Base-by-base conservation (phyloP, 768 basidiomycete genomes). In the Pleurotus tuber-regium region DNA sequence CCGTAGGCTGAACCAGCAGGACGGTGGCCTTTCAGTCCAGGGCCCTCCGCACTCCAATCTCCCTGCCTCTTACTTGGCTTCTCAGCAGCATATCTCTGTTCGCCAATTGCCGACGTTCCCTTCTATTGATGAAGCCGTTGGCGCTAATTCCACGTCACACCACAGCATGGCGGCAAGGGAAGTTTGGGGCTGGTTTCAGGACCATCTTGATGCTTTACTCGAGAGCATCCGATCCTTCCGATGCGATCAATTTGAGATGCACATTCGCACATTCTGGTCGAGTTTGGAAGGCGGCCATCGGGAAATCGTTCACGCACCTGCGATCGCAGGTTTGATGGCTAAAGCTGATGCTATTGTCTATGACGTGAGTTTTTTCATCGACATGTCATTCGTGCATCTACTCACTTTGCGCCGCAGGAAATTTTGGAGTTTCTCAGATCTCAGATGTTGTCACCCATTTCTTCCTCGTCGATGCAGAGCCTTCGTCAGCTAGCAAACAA, bases 151-250 rank as follows among this genome's bases (percentile, higher is more conserved):
- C 9, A 80, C 84, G n/a, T 81, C 89, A 40, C 74, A 88, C 24
- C 86, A 92, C 59, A 80, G 83, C 50, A 77, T 90, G 18, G 85
- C 86, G 54, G 92, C 89, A 24, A 82, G 88, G 58, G 89, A 91
- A 66, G 88, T 92, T 4, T 96, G 93, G 93, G 79, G 76, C 25
- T 91, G 89, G 86, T 96, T 96, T 75, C 87, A 89, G 66, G 87
- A 92, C 52, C 93, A 96, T 72, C 75, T 93, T 54, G 91, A 95
- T 67, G 74, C 85, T 0, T 75, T 95, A 41, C 70, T 93, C 26
- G 89, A 92, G 58, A 86, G 81, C 59, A 82, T 92, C 36, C 74
- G 88, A 50, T 72, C 80, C 14, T 88, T 86, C 73, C 79, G 90
- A 31, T 89, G 92, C 59, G 92, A 95, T 68, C 88, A 92, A 67